Conservation (phyloP, 352 stramenopile species). For the Elongisporangium undulatum region DNA sequence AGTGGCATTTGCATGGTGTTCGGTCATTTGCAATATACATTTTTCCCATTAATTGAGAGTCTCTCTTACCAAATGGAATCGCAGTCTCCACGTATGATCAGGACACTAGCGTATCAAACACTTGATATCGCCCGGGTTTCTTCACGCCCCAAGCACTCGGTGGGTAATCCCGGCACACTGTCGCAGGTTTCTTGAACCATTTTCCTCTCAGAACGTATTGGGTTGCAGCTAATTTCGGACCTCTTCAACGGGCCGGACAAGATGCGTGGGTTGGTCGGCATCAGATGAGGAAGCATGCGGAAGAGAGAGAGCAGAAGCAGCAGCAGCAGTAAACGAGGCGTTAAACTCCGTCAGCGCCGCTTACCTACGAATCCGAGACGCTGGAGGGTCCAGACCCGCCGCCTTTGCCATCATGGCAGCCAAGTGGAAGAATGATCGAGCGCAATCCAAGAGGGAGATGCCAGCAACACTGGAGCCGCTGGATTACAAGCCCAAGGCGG, state of each 20-base stretch:
- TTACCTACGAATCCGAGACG: neutral
- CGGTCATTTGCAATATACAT: conserved; percentile 10
- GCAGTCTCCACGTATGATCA: conserved; percentile 14
- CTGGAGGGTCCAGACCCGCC: neutral
- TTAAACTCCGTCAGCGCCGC: neutral
- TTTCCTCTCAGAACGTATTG: too few relatives aligned
- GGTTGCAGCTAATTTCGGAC: too few relatives aligned
- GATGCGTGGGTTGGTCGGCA: neutral
- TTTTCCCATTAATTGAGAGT: conserved; percentile 15
- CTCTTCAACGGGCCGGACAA: neutral
- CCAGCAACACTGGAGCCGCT: conserved; percentile 54
- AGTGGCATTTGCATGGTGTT: conserved; percentile 7
- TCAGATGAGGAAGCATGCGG: neutral
- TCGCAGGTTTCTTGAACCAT: too few relatives aligned
- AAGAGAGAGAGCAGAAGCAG: neutral
- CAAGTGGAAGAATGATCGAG: conserved; percentile 42
- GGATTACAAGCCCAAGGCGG: conserved; percentile 56
- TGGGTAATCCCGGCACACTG: too few relatives aligned
- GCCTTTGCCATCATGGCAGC: neutral
- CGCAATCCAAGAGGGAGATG: conserved; percentile 31
- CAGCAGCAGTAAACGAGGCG: neutral
- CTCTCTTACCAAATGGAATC: conserved; percentile 8
- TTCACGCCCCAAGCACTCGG: conserved; percentile 7
- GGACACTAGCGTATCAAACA: conserved; percentile 65
- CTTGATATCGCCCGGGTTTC: conserved; percentile 46